A percentile compares a stretch with the other conserved stretches of the same genome.
phyloP scores from a whole-genome alignment of 2,329 filamentous ascomycete genomes.

The Venturia asperata region DNA sequence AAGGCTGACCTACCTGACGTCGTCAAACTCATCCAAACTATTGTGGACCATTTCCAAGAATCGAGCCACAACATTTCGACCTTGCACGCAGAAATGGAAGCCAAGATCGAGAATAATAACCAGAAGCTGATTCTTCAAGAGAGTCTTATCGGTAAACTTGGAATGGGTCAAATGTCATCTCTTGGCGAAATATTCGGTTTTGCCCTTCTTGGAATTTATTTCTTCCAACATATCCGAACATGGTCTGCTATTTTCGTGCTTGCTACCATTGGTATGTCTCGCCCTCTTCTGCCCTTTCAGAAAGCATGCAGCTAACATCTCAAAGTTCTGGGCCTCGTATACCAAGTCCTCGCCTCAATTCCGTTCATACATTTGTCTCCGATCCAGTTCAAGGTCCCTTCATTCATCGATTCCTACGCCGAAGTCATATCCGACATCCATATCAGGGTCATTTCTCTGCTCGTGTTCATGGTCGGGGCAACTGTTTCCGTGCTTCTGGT shows the following conservation, averaged over 20 bases:
- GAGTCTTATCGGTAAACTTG: not conserved
- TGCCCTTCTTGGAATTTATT: not conserved
- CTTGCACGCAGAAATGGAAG: not conserved
- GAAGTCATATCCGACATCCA: not conserved
- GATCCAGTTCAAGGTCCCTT: not conserved
- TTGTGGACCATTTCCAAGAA: not conserved
- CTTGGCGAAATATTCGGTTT: not conserved
- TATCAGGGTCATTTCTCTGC: not conserved
- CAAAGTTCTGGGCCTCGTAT: not conserved
- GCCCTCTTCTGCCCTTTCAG: not conserved
- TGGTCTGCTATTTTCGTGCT: slow-evolving; percentile 3
- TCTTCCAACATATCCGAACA: not conserved
- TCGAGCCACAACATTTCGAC: slow-evolving; percentile 2
- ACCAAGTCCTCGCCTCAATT: not conserved
- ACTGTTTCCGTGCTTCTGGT: not conserved
- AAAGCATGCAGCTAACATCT: not conserved
- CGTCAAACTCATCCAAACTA: slow-evolving; percentile 1
- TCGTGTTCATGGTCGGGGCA: not conserved
- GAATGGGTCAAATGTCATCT: not conserved
- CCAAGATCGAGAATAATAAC: slow-evolving; percentile 6
- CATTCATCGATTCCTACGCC: not conserved
- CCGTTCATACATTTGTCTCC: not conserved
- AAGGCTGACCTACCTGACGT: slow-evolving; percentile 7
- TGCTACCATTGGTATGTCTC: not conserved
- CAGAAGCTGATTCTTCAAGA: not conserved